Base-by-base conservation (phyloP, 2,329 filamentous ascomycete genomes). In the Shiraia sp. region DNA sequence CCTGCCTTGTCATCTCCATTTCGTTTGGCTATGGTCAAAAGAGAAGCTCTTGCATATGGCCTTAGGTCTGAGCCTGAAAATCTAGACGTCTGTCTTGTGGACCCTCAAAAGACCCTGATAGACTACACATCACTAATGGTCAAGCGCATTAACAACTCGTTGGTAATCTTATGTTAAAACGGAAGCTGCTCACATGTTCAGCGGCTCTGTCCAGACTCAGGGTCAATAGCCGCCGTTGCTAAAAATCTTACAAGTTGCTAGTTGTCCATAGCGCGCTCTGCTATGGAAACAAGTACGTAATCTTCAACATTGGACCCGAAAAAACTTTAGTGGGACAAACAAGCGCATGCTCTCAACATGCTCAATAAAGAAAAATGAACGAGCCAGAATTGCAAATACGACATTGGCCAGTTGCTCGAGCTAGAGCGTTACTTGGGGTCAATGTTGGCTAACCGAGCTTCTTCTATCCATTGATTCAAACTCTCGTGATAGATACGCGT, bases 221-320 rank as follows among this genome's bases (percentile, higher is more conserved):
- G 41, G 42, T 39, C 37, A 12, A 14, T 51, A 49, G 53, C 42
- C 42, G 49, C 53, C 49, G 53, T 41, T 47, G 45, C 6, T 28
- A 16, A 13, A 12, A 42, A 15, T 36, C 46, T 27, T 23, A 45
- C 16, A 19, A 36, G 32, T 29, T 42, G 30, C 42, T 43, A 47
- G 38, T 23, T 22, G 22, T 22, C 22, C 8, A 32, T 54, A 51
- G 54, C 52, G 49, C 48, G 41, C 42, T 51, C 42, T 32, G 37
- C 37, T 33, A 34, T 32, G 43, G 34, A 45, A 28, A 29, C 40
- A 44, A 44, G 37, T 58, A 59, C 56, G 54, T 59, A 59, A 59
- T 46, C 42, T 28, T 34, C 41, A 43, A 39, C 44, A 33, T 27
- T 48, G 32, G n/a, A n/a, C n/a, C n/a, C n/a, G n/a, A n/a, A n/a